Base-by-base conservation (phyloP, 805 yeast genomes). In the Sugiyamaella marilandica region DNA sequence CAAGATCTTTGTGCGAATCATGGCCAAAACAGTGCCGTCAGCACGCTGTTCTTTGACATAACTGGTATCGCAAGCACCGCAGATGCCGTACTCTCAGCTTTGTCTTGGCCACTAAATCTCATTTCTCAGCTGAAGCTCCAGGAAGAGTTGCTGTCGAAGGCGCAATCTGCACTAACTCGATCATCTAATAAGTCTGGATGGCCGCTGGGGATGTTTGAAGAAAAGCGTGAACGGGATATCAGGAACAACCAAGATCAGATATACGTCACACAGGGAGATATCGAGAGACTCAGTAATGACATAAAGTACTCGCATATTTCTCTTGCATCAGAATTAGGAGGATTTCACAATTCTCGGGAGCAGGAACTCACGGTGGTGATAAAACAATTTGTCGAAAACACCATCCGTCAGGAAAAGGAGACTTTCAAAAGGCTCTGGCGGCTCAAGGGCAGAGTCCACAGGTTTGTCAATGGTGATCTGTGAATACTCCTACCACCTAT, bases 261-360 rank as follows among this genome's bases (percentile, higher is more conserved):
- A n/a, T 59, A 61, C 16, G 49, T 54, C 5, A 53, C 66, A 2
- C 62, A 65, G 41, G 55, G 55, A n/a, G 64, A 60, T 32, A 63
- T 70, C 37, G 50, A 55, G 11, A 49, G 63, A 13, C 52, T 70
- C 13, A 67, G 70, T 35, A 53, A 56, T 18, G 66, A 64, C 41
- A 61, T 73, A 19, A 53, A 63, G 39, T 61, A 61, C n/a, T 58
- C 69, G 1, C 75, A 73, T 49, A 62, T 62, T 19, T 50, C 65
- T 1, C 55, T 72, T 5, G 76, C 76, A 1, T 58, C 63, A 8
- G 76, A 72, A 55, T 63, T 72, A 10, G 72, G 72, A 9, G 67
- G 67, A 11, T 72, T 70, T 55, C 66, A 68, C 51, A 55, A 55
- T 19, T 53, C 59, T 29, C 73, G 70, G 37, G 74, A 68, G 29